Evolutionary conservation across 2,329 filamentous ascomycete genomes (phyloP).

Genomic region (Aspergillus carbonarius): DNA sequence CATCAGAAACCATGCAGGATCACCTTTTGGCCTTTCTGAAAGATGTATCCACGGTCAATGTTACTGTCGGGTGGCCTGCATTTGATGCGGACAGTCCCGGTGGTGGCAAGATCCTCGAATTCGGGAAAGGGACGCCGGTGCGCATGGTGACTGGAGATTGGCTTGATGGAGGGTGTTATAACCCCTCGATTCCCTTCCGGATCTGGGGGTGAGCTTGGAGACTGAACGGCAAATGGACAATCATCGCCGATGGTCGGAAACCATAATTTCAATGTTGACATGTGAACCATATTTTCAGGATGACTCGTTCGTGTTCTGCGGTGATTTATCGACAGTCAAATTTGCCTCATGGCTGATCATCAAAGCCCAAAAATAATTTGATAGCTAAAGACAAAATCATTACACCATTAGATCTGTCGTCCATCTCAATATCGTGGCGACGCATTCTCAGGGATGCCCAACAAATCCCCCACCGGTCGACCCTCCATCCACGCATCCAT

Average conservation of each 20-base stretch:
- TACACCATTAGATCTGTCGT: too few species aligned
- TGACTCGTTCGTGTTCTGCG: too few species aligned
- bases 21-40: constrained; percentile 25
- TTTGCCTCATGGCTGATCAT: too few species aligned
- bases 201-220: constrained; percentile 24
- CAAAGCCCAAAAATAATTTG: too few species aligned
- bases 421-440: background rate
- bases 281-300: too few species aligned
- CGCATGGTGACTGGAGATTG: background rate
- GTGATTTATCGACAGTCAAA: too few species aligned
- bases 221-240: background rate
- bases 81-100: constrained; percentile 23
- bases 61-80: constrained; percentile 13
- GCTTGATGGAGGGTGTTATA: constrained; percentile 3
- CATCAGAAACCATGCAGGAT: constrained; percentile 26
- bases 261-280: too few species aligned
- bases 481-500: constrained; percentile 4
- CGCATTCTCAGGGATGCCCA: background rate
- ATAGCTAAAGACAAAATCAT: too few species aligned
- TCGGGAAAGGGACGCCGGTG: background rate
- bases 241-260: too few species aligned
- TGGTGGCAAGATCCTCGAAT: constrained; percentile 2
- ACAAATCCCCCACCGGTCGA: background rate
- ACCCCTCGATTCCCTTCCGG: background rate
- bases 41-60: constrained; percentile 10